phyloP scores from a whole-genome alignment of 805 yeast species.

The Suhomyces xylopsoci region DNA sequence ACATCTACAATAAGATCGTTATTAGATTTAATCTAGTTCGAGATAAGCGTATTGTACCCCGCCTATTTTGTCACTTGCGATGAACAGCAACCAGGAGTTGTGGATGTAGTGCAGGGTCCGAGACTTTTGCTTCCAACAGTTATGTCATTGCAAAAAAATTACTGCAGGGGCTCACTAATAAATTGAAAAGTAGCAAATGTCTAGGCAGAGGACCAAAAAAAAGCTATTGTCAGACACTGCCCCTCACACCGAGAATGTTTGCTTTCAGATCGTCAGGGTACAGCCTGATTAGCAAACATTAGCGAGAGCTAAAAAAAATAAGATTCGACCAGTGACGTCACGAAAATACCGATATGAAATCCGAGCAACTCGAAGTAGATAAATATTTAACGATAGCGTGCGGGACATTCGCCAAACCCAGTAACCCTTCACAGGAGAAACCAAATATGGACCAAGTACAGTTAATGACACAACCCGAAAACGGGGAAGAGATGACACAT shows the following conservation, averaged over 20 bases:
- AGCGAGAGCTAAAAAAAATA: background rate
- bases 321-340: background rate
- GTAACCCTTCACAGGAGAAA: background rate
- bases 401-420: background rate
- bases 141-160: background rate
- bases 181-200: background rate
- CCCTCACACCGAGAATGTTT: background rate
- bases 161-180: background rate
- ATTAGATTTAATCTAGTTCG: background rate
- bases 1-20: background rate
- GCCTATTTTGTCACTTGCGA: background rate
- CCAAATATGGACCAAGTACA: slow-evolving; percentile 19
- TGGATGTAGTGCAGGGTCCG: background rate
- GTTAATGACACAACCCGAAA: slow-evolving; percentile 26
- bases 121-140: background rate
- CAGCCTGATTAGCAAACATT: background rate
- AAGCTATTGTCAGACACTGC: background rate
- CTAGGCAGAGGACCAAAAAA: background rate
- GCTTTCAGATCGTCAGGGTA: background rate
- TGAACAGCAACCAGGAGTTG: background rate
- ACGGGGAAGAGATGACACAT: slow-evolving; percentile 6
- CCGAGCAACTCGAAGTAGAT: background rate
- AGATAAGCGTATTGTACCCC: background rate
- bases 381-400: background rate
- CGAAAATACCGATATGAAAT: background rate